phyloP scores from a whole-genome alignment of 2,329 filamentous ascomycete genomes.

The Hypoxylon sp. region DNA sequence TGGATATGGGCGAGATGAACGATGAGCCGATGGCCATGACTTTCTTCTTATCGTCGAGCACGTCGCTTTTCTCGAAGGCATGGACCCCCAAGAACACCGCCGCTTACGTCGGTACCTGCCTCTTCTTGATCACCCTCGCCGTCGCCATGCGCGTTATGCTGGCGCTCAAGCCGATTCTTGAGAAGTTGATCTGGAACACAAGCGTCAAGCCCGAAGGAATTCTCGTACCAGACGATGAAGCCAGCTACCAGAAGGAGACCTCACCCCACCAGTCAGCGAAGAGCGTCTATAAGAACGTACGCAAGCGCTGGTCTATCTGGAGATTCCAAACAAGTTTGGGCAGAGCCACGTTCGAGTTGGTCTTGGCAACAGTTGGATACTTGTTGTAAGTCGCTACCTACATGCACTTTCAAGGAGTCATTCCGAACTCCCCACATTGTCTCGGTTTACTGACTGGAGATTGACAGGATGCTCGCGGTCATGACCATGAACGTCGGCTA shows the following conservation, averaged over 20 bases:
- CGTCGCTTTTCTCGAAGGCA: slow-evolving; percentile 71
- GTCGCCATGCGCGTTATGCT: slow-evolving; percentile 76
- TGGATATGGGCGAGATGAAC: slow-evolving; percentile 24
- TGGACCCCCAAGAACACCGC: slow-evolving; percentile 80
- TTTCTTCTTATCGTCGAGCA: slow-evolving; percentile 67
- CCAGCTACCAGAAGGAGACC: slow-evolving; percentile 18
- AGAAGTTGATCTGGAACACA: slow-evolving; percentile 27
- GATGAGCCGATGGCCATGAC: slow-evolving; percentile 34
- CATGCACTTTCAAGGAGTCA: background rate
- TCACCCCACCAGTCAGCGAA: background rate
- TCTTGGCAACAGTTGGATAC: slow-evolving; percentile 40
- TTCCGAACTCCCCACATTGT: background rate
- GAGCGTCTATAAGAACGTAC: slow-evolving; percentile 12
- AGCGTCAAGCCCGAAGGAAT: slow-evolving; percentile 1
- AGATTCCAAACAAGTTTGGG: slow-evolving; percentile 26
- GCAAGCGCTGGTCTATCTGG: slow-evolving; percentile 24
- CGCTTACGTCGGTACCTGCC: slow-evolving; percentile 86
- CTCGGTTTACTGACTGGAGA: slow-evolving; percentile 2
- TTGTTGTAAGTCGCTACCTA: slow-evolving; percentile 35
- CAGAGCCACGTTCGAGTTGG: slow-evolving; percentile 28
- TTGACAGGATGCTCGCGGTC: slow-evolving; percentile 41
- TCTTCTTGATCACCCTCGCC: slow-evolving; percentile 84
- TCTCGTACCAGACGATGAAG: slow-evolving; percentile 25
- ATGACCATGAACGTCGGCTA: slow-evolving; percentile 46
- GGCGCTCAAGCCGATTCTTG: slow-evolving; percentile 59